phyloP scores from a whole-genome alignment of 441 rosid genomes.

The Eruca vesicaria region DNA sequence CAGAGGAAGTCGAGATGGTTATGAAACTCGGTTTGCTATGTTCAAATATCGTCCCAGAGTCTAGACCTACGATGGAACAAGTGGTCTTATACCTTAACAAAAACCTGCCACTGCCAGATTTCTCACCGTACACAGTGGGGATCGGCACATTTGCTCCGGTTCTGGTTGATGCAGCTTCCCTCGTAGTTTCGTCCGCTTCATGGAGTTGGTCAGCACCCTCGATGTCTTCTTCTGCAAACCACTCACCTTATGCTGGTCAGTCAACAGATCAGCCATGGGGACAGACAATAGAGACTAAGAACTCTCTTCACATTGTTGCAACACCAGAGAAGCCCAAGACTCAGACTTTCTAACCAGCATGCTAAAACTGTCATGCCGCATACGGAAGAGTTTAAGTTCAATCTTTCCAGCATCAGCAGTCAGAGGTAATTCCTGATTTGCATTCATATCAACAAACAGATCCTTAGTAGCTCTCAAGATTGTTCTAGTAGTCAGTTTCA shows the following conservation, averaged over 20 bases:
- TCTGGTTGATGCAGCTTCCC: conserved; percentile 24
- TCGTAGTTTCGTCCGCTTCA: conserved; percentile 24
- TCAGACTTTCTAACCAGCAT: not conserved
- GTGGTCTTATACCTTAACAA: conserved; percentile 45
- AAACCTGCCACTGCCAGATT: conserved; percentile 37
- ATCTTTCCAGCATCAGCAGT: not conserved
- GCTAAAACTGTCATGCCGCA: not conserved
- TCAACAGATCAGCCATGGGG: conserved; percentile 30
- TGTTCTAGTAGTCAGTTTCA: conserved; percentile 4
- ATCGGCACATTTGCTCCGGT: conserved; percentile 25
- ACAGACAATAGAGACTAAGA: conserved; percentile 10
- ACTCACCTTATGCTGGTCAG: conserved; percentile 17
- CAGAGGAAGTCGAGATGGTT: conserved; percentile 53
- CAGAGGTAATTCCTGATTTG: conserved; percentile 2
- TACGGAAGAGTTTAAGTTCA: not conserved
- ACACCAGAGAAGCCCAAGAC: conserved; percentile 24
- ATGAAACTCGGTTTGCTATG: conserved; percentile 59
- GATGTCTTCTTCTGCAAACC: conserved; percentile 12
- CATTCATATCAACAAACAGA: not conserved
- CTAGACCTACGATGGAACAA: conserved; percentile 53
- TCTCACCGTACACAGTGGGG: conserved; percentile 26
- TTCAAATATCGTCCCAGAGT: conserved; percentile 34
- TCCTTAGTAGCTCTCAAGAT: not conserved
- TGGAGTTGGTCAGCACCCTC: conserved; percentile 26
- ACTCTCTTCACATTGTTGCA: conserved; percentile 22